Evolutionary conservation across 2,329 filamentous ascomycete genomes (phyloP), one percentile per base, ranked within the genome.

Genomic region (Falciphora oryzae): DNA sequence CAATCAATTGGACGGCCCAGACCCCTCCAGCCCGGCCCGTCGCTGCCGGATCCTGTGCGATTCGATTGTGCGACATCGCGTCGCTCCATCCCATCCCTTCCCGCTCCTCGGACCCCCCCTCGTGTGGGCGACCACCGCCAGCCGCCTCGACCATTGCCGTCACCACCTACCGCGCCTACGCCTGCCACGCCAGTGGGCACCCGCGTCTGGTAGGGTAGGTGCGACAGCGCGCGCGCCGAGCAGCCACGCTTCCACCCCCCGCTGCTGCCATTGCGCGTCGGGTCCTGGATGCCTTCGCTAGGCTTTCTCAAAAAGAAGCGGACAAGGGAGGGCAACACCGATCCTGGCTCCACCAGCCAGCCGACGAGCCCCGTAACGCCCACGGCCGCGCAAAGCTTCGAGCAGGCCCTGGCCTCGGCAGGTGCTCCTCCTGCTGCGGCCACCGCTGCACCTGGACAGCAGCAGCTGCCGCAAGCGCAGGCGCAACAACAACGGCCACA

Each of bases 281-380:
- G 35, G 14, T 65, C 65, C 69, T 72, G 74, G 67, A 98, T 99
- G 95, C 95, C 93, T 88, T 91, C 87, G 78, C 86, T 97, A 83
- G 92, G 92, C 79, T 93, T 97, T 76, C 87, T 98, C 76, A 97
- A 97, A 86, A 98, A 97, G 87, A 97, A 96, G 86, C 89, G 93
- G 86, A 96, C 93, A 81, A 96, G 93, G 87, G 93, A 97, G 82
- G 90, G 88, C 75, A 86, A 88, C 75, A 83, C 86, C 75, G 88
- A 91, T 76, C 84, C 84, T 71, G 86, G 88, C 73, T 83, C 87
- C 73, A 83, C 83, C 70, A 89, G 84, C 74, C 84, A 89, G 75
- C 83, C 86, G 70, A 83, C 83, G 69, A 88, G 86, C 73, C 84
- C 86, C 66, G 80, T 87, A 71, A 88, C 87, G 66, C 83, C 85